A percentile compares a stretch with the other conserved stretches of the same genome.
These are phyloP conservation scores for Aspergillus calidoustus DNA, from an alignment of 2,329 filamentous ascomycete genomes.

Conservation along the genomic window DNA sequence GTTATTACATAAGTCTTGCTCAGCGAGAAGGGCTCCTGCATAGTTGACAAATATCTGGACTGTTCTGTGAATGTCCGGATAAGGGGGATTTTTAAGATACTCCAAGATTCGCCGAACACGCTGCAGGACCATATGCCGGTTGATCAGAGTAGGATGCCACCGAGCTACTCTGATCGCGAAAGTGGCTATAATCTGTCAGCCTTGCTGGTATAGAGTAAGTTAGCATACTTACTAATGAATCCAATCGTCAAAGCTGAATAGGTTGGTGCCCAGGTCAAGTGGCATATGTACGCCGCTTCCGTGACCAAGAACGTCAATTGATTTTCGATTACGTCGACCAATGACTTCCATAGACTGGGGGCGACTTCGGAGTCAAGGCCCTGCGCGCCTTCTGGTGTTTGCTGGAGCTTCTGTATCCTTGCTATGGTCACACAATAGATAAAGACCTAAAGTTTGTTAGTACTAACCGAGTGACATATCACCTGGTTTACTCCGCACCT, in stretches of 20 bases:
- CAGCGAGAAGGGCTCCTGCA: conserved; percentile 38
- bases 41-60: conserved; percentile 45
- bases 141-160: conserved; percentile 40
- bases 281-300: conserved; percentile 39
- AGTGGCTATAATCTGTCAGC: conserved; percentile 30
- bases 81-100: conserved; percentile 41
- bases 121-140: conserved; percentile 36
- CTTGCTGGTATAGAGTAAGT: neutral
- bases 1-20: conserved; percentile 21
- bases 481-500: conserved; percentile 1
- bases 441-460: conserved; percentile 28
- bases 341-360: conserved; percentile 34
- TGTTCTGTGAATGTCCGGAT: conserved; percentile 44
- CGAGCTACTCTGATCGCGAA: conserved; percentile 40
- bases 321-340: conserved; percentile 40
- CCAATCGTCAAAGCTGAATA: conserved; percentile 42
- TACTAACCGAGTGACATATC: neutral
- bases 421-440: conserved; percentile 38
- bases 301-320: conserved; percentile 38
- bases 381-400: conserved; percentile 28
- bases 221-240: conserved; percentile 39
- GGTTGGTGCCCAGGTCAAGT: conserved; percentile 40
- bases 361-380: conserved; percentile 30
- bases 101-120: conserved; percentile 39
- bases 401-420: conserved; percentile 41